Evolutionary conservation across 495 filamentous ascomycete species (phyloP).

Genomic region (Penicillium lividum): DNA sequence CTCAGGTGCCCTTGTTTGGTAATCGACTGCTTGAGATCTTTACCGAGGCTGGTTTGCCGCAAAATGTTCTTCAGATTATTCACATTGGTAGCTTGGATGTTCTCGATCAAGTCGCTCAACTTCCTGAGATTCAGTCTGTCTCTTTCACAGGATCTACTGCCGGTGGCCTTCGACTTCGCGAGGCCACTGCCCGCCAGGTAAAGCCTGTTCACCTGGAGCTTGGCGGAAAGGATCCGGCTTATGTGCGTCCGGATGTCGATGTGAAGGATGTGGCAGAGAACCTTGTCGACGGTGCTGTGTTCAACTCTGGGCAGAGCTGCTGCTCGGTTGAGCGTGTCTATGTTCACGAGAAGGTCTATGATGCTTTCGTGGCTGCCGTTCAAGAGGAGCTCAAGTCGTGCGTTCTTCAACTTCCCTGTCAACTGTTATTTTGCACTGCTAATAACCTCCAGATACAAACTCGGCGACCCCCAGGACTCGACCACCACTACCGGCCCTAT

Average conservation of each 20-base stretch:
- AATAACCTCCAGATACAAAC: conserved; percentile 64
- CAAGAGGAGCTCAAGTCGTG: conserved; percentile 68
- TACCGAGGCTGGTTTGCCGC: conserved; percentile 72
- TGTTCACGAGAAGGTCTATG: conserved; percentile 81
- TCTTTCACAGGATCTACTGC: conserved; percentile 93
- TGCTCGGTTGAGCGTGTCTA: conserved; percentile 92
- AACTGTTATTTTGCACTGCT: not conserved
- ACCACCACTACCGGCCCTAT: conserved; percentile 86
- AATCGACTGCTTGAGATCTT: conserved; percentile 82
- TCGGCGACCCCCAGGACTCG: conserved; percentile 81
- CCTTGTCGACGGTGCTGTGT: conserved; percentile 91
- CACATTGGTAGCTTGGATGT: conserved; percentile 74
- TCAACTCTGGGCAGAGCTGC: conserved; percentile 97
- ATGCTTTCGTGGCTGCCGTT: conserved; percentile 71
- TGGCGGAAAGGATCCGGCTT: conserved; percentile 92
- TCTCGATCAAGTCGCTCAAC: conserved; percentile 73
- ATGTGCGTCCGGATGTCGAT: conserved; percentile 83
- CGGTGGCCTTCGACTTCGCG: conserved; percentile 79
- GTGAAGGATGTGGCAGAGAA: conserved; percentile 86
- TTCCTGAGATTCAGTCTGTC: conserved; percentile 72
- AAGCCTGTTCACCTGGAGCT: conserved; percentile 86
- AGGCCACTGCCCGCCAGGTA: conserved; percentile 75
- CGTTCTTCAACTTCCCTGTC: conserved; percentile 4
- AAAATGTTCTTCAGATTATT: conserved; percentile 82
- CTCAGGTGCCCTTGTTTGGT: conserved; percentile 87